Evolutionary conservation across 192 early-diverging fungal genomes (phyloP), one percentile per base, ranked within the genome.

Genomic region (Gonapodya sp.): DNA sequence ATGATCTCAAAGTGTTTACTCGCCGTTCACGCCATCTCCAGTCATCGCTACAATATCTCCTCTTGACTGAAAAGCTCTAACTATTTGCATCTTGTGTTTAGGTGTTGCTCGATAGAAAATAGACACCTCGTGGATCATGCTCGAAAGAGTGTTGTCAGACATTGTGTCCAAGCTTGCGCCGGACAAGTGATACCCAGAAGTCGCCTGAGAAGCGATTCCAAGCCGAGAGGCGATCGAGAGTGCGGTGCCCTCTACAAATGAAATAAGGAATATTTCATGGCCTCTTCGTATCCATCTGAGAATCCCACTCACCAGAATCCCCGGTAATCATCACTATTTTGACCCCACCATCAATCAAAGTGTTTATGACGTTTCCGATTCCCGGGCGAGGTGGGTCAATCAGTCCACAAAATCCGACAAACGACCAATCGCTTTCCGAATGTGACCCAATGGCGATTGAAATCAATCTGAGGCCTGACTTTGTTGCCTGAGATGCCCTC

Each of bases 241-340:
- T 0, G 97, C 97, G 0, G 97, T 99, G 16, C 90, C 94, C 80
- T 92, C 94, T 90, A 81, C 2, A 80, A 31, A 34, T 0, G 75
- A 73, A 86, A 32, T 31, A 31, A 1, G 36, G 31, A 64, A 36
- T 2, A 31, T 16, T 77, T 16, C 16, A 30, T 30, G 64, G 64
- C 64, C 64, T 16, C 64, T 18, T 30, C 16, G 16, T 16, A 16
- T 30, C 64, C 16, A 72, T 16, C 16, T 72, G 64, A 16, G 34
- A 34, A 73, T 32, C 30, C n/a, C 64, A 72, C 64, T 34, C 83
- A 90, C 87, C 84, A 32, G 95, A 94, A 85, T 99, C 97, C 79
- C 97, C 97, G 0, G 97, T 99, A 35, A 99, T 96, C 96, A 99
- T 98, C n/a, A 97, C 88, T 0, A 96, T 89, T 81, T 93, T 92